These are phyloP conservation scores for Hemileccinum rubropunctum DNA, from an alignment of 768 basidiomycete species.

Conservation along the genomic window DNA sequence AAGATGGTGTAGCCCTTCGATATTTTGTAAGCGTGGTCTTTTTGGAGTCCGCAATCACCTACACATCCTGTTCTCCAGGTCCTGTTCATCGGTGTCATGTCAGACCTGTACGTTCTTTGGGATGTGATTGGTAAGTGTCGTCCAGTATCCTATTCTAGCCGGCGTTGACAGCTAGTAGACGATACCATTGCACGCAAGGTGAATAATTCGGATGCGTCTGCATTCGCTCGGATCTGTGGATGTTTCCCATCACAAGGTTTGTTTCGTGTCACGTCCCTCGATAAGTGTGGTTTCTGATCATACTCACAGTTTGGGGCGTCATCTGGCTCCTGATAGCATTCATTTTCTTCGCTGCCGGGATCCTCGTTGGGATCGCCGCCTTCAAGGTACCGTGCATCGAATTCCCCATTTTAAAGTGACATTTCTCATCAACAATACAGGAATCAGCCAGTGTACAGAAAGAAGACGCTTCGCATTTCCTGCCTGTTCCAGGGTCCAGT, in stretches of 20 bases:
- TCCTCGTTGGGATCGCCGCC: slow-evolving; percentile 73
- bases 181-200: slow-evolving; percentile 83
- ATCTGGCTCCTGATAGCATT: slow-evolving; percentile 81
- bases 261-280: background rate
- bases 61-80: slow-evolving; percentile 41
- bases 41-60: background rate
- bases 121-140: slow-evolving; percentile 71
- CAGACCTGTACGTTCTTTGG: slow-evolving; percentile 84
- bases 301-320: slow-evolving; percentile 73
- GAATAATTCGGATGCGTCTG: slow-evolving; percentile 84
- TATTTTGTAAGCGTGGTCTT: slow-evolving; percentile 55
- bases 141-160: background rate
- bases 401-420: background rate
- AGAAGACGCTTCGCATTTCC: slow-evolving; percentile 49
- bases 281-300: slow-evolving; percentile 2
- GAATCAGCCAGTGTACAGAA: slow-evolving; percentile 59
- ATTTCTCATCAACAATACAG: slow-evolving; percentile 31
- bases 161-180: slow-evolving; percentile 40
- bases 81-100: slow-evolving; percentile 85
- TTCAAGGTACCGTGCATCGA: slow-evolving; percentile 65
- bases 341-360: slow-evolving; percentile 68
- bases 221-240: slow-evolving; percentile 81
- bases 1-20: slow-evolving; percentile 67
- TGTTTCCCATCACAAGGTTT: slow-evolving; percentile 81
- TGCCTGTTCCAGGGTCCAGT: slow-evolving; percentile 57